Conservation (phyloP, 306 rosid species). For the Quercus suber region DNA sequence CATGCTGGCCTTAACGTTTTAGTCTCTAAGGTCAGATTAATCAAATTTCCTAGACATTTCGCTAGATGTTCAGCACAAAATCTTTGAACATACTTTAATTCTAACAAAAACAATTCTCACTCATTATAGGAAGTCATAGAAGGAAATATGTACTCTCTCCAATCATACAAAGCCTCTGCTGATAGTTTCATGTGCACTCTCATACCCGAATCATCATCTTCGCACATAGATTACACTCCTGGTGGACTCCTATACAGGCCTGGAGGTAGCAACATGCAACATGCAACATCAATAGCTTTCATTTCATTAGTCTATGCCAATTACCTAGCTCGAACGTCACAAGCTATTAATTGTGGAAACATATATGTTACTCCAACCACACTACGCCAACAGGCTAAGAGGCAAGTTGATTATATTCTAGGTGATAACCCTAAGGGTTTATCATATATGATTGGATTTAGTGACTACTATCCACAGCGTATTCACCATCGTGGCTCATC, state of each 20-base stretch:
- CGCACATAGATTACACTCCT: slow-evolving; percentile 74
- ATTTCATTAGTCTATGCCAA: slow-evolving; percentile 72
- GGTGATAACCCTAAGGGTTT: slow-evolving; percentile 74
- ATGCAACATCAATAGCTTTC: slow-evolving; percentile 75
- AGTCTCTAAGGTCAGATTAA: slow-evolving; percentile 67
- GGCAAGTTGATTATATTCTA: slow-evolving; percentile 83
- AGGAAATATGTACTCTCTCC: slow-evolving; percentile 54
- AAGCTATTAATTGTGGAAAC: slow-evolving; percentile 67
- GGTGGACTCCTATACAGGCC: slow-evolving; percentile 91
- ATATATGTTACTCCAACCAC: slow-evolving; percentile 50
- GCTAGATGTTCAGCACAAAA: not conserved
- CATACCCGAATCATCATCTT: slow-evolving; percentile 65
- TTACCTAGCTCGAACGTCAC: slow-evolving; percentile 60
- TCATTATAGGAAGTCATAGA: slow-evolving; percentile 71
- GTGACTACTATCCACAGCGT: slow-evolving; percentile 57
- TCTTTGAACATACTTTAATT: not conserved
- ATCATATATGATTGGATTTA: slow-evolving; percentile 91
- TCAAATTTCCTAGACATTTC: not conserved
- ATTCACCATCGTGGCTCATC: slow-evolving; percentile 95
- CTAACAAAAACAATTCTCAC: too few species aligned
- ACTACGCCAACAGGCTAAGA: slow-evolving; percentile 63
- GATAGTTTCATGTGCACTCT: slow-evolving; percentile 87
- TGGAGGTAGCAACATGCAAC: slow-evolving; percentile 93
- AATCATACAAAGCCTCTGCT: slow-evolving; percentile 72
- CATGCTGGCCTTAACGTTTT: slow-evolving; percentile 92